These are phyloP conservation scores for Candida silvicultrix DNA, from an alignment of 805 yeast genomes.

Conservation along the genomic window DNA sequence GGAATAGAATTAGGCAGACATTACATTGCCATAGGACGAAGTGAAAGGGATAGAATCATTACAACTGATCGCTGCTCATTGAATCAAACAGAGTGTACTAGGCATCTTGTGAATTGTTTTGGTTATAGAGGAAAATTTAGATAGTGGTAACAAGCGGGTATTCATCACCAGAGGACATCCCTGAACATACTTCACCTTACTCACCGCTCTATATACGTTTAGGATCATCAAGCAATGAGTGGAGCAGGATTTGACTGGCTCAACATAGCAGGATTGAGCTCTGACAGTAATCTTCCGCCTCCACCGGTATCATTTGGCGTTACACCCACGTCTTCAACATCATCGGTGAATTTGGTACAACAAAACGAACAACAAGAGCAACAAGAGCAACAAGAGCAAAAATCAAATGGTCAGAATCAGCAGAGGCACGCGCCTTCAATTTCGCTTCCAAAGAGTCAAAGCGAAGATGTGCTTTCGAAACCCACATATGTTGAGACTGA, in stretches of 20 bases:
- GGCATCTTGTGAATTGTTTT: not conserved
- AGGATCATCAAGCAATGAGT: slow-evolving; percentile 2
- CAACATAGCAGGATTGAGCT: slow-evolving; percentile 33
- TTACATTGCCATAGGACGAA: too few species aligned
- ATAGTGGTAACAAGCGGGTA: too few species aligned
- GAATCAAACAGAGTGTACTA: too few species aligned
- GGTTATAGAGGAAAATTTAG: not conserved
- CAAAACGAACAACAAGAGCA: slow-evolving; percentile 1
- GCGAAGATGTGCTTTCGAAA: not conserved
- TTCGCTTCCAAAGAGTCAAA: not conserved
- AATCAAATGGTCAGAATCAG: not conserved
- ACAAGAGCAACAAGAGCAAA: not conserved
- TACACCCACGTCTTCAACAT: slow-evolving; percentile 19
- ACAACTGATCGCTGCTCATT: too few species aligned
- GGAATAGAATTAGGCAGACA: too few species aligned
- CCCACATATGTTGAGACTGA: slow-evolving; percentile 17
- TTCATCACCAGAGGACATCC: too few species aligned
- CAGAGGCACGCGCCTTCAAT: not conserved
- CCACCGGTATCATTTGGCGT: slow-evolving; percentile 49
- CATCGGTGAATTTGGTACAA: slow-evolving; percentile 12
- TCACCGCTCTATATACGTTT: too few species aligned
- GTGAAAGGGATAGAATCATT: too few species aligned
- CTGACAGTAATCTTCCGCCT: slow-evolving; percentile 30
- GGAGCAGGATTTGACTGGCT: slow-evolving; percentile 46
- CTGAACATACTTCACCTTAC: too few species aligned